These are phyloP conservation scores for Pichia scutulata DNA, from an alignment of 805 yeast species.

Conservation along the genomic window DNA sequence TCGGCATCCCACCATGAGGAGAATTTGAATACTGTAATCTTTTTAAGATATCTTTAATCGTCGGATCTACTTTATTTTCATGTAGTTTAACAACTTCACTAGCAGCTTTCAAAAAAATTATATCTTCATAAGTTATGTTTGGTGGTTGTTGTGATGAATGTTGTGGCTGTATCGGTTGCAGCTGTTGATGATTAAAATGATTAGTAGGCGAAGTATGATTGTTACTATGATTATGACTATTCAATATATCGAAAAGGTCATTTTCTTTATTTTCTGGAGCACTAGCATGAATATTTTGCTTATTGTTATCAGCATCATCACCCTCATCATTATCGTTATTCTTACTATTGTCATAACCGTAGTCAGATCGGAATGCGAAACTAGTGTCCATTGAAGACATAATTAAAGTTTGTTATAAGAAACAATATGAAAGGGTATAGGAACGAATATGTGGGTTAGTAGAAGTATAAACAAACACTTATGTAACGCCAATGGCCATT, in stretches of 20 bases:
- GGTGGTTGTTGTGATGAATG: not conserved
- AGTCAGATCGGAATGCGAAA: not conserved
- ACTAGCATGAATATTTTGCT: not conserved
- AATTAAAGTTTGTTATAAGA: too few species aligned
- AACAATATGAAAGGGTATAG: not conserved
- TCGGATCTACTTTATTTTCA: conserved; percentile 48
- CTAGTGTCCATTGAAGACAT: not conserved
- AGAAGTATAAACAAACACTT: not conserved
- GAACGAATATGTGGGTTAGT: too few species aligned
- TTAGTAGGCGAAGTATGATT: conserved; percentile 9
- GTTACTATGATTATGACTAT: conserved; percentile 23
- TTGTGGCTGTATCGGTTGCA: not conserved
- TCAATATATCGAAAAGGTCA: conserved; percentile 20
- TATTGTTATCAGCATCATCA: not conserved
- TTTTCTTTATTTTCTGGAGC: not conserved
- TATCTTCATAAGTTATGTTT: conserved; percentile 39
- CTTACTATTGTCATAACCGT: not conserved
- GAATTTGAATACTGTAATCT: conserved; percentile 52
- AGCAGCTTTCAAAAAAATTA: conserved; percentile 49
- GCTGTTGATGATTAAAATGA: not conserved
- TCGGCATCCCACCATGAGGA: conserved; percentile 49
- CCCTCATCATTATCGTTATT: not conserved
- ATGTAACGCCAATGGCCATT: not conserved
- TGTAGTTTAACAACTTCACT: conserved; percentile 47
- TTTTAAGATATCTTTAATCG: conserved; percentile 49